phyloP scores from a whole-genome alignment of 768 basidiomycete species.

The Macrolepiota fuliginosa region DNA sequence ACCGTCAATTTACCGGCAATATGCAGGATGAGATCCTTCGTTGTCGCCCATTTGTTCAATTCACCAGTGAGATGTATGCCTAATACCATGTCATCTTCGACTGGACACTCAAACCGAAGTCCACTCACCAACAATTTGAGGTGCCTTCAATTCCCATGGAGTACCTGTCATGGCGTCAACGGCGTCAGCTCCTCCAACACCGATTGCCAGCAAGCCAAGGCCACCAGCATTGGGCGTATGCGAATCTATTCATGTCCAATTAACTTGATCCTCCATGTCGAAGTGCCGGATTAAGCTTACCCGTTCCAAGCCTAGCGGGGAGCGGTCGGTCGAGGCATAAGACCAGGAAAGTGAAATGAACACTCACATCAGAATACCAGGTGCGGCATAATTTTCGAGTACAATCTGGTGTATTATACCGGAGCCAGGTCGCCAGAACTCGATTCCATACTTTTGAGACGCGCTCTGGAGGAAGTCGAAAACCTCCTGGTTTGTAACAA shows the following conservation, averaged over 20 bases:
- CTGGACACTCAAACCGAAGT: neutral
- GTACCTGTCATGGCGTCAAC: conserved; percentile 98
- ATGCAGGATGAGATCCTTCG: conserved; percentile 95
- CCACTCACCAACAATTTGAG: conserved; percentile 69
- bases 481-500: conserved; percentile 90
- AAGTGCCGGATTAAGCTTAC: conserved; percentile 29
- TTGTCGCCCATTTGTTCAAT: conserved; percentile 87
- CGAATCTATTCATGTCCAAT: conserved; percentile 54
- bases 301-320: conserved; percentile 70
- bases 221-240: conserved; percentile 99
- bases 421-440: conserved; percentile 97
- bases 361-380: conserved; percentile 85
- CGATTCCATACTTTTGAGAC: conserved; percentile 87
- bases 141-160: conserved; percentile 97
- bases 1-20: conserved; percentile 94
- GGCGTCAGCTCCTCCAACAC: conserved; percentile 98
- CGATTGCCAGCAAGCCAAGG: conserved; percentile 93
- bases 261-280: neutral
- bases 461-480: conserved; percentile 97
- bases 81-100: conserved; percentile 21
- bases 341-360: neutral
- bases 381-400: conserved; percentile 95
- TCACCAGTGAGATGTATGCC: conserved; percentile 88
- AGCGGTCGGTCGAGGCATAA: conserved; percentile 8
- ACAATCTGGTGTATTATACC: conserved; percentile 98